Conservation (phyloP, 495 filamentous ascomycete species). For the Penicillium alfredii region DNA sequence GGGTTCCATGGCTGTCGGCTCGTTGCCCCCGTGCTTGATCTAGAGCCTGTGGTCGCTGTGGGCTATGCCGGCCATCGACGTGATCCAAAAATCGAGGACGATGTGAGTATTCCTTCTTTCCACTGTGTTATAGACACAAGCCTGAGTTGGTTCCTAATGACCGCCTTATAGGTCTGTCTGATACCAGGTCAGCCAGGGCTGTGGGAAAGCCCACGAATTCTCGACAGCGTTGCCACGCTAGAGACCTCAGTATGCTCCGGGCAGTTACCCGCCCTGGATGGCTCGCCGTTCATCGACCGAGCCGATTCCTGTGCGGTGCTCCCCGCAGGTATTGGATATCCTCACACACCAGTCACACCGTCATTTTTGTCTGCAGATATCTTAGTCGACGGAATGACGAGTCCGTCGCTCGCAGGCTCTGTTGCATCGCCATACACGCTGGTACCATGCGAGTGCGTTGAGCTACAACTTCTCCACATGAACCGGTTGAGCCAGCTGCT, state of each 20-base stretch:
- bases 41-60: slow-evolving; percentile 9
- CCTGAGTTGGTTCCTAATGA: neutral
- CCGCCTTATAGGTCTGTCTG: slow-evolving; percentile 13
- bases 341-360: slow-evolving; percentile 32
- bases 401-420: slow-evolving; percentile 25
- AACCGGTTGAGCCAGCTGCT: slow-evolving; percentile 32
- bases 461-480: slow-evolving; percentile 31
- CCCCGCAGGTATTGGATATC: slow-evolving; percentile 19
- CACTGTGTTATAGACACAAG: neutral
- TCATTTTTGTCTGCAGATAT: slow-evolving; percentile 30
- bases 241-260: slow-evolving; percentile 21
- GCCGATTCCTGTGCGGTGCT: slow-evolving; percentile 16
- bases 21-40: slow-evolving; percentile 10
- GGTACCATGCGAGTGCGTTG: slow-evolving; percentile 32
- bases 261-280: slow-evolving; percentile 10
- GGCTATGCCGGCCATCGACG: slow-evolving; percentile 9
- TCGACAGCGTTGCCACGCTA: slow-evolving; percentile 8
- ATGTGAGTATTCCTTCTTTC: slow-evolving; percentile 10
- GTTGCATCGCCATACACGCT: slow-evolving; percentile 15
- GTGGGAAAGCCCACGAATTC: slow-evolving; percentile 23
- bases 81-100: slow-evolving; percentile 17
- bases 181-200: slow-evolving; percentile 15
- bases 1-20: slow-evolving; percentile 17
- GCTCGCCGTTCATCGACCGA: slow-evolving; percentile 19
- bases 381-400: slow-evolving; percentile 25